Base-by-base conservation (phyloP, 495 filamentous ascomycete species). In the Daldinia grandis region DNA sequence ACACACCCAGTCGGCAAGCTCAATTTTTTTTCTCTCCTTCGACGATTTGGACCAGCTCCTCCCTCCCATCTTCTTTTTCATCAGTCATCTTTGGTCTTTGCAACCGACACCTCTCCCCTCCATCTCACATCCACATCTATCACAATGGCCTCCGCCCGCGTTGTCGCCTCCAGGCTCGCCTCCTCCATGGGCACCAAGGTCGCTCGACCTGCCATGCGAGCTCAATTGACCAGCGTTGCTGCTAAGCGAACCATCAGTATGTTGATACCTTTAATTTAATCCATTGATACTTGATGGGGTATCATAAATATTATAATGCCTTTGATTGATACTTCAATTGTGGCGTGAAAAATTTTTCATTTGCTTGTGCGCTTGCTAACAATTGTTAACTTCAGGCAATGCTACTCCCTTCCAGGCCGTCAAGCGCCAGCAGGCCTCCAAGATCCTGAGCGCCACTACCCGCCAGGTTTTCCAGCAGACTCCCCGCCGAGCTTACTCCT, bases 101-200 rank as follows among this genome's bases (percentile, higher is more conserved):
- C 71, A 71, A 74, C 73, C 77, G 62, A 80, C 73, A 74, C 78
- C 77, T 79, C 76, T 75, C 71, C 72, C 69, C 76, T 74, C 70
- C 76, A 78, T 74, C 72, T 74, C 76, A 70, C 68, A 75, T 63
- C 76, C 72, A 79, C 76, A 79, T 77, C 80, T 80, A 79, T 85
- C 84, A 89, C 85, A 90, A 92, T 92, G 90, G 87, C 89, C 84
- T 85, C 87, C 81, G 83, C 87, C 80, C 88, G 89, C 82, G 85
- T 91, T 79, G 89, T 92, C 78, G 87, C 88, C 74, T 86, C 87
- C 71, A 86, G 88, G 74, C 83, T 86, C 74, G 83, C 86, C 72
- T 83, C 90, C 81, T 86, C 90, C 84, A 92, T 92, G 85, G 90
- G 88, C 85, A 77, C 77, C 78, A 91, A 90, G 88, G 88, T 87